phyloP scores from a whole-genome alignment of 73 alveolate species.

The Uronychia binucleata region DNA sequence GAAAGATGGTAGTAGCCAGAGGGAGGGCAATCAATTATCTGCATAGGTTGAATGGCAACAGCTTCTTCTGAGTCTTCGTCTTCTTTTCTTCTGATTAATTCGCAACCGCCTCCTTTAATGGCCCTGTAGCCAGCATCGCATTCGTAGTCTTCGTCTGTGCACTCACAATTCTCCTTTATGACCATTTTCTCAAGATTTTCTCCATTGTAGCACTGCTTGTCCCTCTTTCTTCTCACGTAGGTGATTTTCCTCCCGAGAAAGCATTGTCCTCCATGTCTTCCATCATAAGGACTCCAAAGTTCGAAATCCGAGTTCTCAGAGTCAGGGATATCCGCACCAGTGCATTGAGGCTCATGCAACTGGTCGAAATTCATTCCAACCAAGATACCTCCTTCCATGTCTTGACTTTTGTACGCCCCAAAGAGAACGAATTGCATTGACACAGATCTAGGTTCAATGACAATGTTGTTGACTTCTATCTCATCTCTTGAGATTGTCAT shows the following conservation, averaged over 20 bases:
- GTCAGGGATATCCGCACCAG: conserved; percentile 86
- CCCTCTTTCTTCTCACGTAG: conserved; percentile 86
- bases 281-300: conserved; percentile 91
- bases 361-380: conserved; percentile 77
- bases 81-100: conserved; percentile 9
- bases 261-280: conserved; percentile 79
- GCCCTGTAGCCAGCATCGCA: conserved; percentile 86
- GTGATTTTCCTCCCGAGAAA: conserved; percentile 82
- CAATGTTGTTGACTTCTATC: conserved; percentile 77
- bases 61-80: no score
- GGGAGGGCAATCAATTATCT: conserved; percentile 31
- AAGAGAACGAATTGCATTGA: conserved; percentile 85
- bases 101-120: conserved; percentile 67
- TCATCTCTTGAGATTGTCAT: conserved; percentile 52
- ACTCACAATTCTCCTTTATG: conserved; percentile 71
- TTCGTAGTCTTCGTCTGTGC: conserved; percentile 91
- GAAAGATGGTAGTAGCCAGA: conserved; percentile 61
- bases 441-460: conserved; percentile 62
- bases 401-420: conserved; percentile 59
- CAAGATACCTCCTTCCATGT: conserved; percentile 62
- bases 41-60: no score
- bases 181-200: conserved; percentile 76
- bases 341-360: conserved; percentile 85
- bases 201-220: conserved; percentile 85
- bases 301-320: conserved; percentile 85